Evolutionary conservation across 225 moss, liverwort and hornwort species (phyloP).

Genomic region (Rhytidiadelphus loreus): DNA sequence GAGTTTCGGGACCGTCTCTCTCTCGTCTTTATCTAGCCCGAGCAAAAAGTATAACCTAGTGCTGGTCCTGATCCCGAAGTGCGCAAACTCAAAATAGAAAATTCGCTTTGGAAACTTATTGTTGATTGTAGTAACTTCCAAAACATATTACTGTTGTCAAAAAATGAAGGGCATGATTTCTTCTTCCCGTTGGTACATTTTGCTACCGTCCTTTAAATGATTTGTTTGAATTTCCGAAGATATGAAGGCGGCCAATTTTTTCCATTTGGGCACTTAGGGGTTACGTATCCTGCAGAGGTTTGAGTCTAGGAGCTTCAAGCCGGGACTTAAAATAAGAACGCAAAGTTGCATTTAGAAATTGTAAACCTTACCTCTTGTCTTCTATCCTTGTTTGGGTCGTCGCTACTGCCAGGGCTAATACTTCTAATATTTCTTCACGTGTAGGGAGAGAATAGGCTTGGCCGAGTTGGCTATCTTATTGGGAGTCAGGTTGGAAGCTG

Average conservation of each 20-base stretch:
- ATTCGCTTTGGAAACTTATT: background rate
- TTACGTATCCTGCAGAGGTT: background rate
- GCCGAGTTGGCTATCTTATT: slow-evolving; percentile 61
- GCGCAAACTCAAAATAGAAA: background rate
- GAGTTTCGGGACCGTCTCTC: slow-evolving; percentile 10
- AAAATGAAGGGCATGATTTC: background rate
- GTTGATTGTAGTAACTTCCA: background rate
- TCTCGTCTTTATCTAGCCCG: background rate
- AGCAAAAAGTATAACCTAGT: background rate
- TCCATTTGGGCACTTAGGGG: background rate
- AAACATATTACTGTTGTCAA: background rate
- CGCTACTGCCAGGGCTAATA: background rate
- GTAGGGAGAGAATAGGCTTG: slow-evolving; percentile 35
- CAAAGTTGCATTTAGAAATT: background rate
- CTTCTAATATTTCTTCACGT: background rate
- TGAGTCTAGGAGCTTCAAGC: background rate
- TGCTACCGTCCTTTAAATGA: background rate
- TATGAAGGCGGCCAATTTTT: background rate
- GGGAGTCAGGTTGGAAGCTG: slow-evolving; percentile 75
- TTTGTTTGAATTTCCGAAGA: background rate
- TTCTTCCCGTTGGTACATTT: background rate
- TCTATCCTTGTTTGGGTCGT: background rate
- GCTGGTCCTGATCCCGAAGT: background rate
- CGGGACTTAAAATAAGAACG: background rate
- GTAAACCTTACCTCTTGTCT: background rate